phyloP scores from a whole-genome alignment of 257 asterid species.

The Nicotiana knightiana region DNA sequence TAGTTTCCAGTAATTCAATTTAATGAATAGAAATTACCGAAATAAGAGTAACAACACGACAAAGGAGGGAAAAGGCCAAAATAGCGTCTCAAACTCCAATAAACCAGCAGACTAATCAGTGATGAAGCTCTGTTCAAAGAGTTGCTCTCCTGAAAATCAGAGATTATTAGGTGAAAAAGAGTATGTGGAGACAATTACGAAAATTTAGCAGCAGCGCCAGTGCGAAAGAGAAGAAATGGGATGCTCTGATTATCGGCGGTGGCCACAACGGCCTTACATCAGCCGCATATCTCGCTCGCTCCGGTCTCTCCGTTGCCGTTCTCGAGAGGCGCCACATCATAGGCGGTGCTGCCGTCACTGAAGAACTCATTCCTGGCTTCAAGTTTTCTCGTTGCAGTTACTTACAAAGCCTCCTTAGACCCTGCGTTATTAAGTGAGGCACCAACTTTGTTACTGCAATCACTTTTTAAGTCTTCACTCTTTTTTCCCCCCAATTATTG shows the following conservation, averaged over 20 bases:
- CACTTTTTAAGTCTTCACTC: too few relatives aligned
- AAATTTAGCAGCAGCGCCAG: conserved; percentile 28
- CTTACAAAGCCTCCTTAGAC: conserved; percentile 97
- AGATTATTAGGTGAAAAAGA: neutral
- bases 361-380: conserved; percentile 87
- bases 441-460: too few relatives aligned
- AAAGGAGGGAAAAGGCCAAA: neutral
- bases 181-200: conserved; percentile 56
- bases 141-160: neutral
- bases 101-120: neutral
- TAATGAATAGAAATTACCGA: too few relatives aligned
- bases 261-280: conserved; percentile 98
- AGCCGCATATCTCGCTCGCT: conserved; percentile 90
- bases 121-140: neutral
- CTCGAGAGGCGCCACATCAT: conserved; percentile 92
- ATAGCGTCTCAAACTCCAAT: neutral
- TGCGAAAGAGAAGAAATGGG: conserved; percentile 55
- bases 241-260: conserved; percentile 82
- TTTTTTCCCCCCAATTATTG: too few relatives aligned
- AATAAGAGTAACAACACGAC: neutral
- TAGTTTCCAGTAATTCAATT: too few relatives aligned
- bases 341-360: conserved; percentile 99
- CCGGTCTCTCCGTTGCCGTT: conserved; percentile 95
- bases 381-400: conserved; percentile 96
- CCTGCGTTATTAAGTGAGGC: conserved; percentile 52